Evolutionary conservation across 345 rosid genomes (phyloP), one percentile per base, ranked within the genome.

Genomic region (Citrus hindsii): DNA sequence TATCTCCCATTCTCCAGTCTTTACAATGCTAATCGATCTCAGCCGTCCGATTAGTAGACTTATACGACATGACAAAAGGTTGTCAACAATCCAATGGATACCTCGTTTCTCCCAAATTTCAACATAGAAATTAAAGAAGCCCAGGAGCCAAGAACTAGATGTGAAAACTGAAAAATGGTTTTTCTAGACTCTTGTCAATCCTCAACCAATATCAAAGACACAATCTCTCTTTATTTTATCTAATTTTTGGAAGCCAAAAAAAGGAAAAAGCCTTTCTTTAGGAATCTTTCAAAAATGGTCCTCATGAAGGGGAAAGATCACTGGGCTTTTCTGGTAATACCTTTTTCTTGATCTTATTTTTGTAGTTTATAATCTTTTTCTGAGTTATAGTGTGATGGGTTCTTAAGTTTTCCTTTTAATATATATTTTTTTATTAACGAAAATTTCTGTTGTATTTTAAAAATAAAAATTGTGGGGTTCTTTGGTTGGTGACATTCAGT

Each of bases 251-350:
- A 51, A 51, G 58, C 42, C 42, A 7, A 7, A 38, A 38, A 38
- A 9, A 38, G 0, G 1, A 5, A 18, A 53, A 64, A 38, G 4
- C 8, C 6, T 35, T 79, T 56, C 19, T 63, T 64, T 21, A 25
- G 64, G 69, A 37, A 32, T 53, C 71, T 27, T 68, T 58, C 22
- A n/a, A 65, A 74, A 51, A 83, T 86, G 89, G 72, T 12, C 74
- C 81, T 64, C 68, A 32, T 76, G 71, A 85, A 78, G 7, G 27
- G 3, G 63, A 53, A 70, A 42, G 83, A 83, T 83, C 88, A 83
- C 86, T 88, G 91, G 88, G 86, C 84, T 24, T 88, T 86, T 76
- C 85, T 88, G 89, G 91, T 88, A 86, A 81, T 71, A 33, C 40
- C 2, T 33, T 30, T 60, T 9, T 40, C 77, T 67, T 73, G 22